A percentile compares a stretch with the other conserved stretches of the same genome.
Conservation (phyloP, 2,329 filamentous ascomycete species). For the Fusarium liriodendri region DNA sequence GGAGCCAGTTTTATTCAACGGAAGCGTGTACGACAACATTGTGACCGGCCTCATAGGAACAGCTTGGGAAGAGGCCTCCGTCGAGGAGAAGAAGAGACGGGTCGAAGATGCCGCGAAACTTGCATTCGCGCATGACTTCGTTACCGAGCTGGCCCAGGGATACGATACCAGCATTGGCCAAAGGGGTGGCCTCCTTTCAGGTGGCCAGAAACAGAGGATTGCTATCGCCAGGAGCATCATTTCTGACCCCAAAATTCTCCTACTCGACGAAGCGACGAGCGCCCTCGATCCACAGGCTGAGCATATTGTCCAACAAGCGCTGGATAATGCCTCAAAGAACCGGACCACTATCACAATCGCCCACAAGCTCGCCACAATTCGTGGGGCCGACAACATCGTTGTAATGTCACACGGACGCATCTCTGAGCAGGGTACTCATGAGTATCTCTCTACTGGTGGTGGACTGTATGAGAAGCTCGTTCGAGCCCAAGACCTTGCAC, state of each 20-base stretch:
- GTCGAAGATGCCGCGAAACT: conserved; percentile 58
- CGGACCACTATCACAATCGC: conserved; percentile 70
- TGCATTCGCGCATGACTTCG: conserved; percentile 60
- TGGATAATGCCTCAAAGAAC: conserved; percentile 62
- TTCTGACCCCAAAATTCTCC: conserved; percentile 61
- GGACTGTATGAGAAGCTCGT: conserved; percentile 63
- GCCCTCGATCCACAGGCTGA: conserved; percentile 57
- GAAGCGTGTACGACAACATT: conserved; percentile 62
- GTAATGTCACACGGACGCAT: conserved; percentile 68
- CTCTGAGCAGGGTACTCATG: conserved; percentile 65
- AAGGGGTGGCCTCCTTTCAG: conserved; percentile 68
- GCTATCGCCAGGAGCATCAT: conserved; percentile 61
- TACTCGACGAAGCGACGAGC: conserved; percentile 75
- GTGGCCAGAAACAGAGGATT: conserved; percentile 53
- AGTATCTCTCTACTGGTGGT: conserved; percentile 60
- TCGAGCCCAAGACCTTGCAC: conserved; percentile 44
- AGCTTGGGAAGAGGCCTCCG: conserved; percentile 32
- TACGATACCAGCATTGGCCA: conserved; percentile 71
- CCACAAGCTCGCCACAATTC: conserved; percentile 67
- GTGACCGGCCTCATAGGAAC: conserved; percentile 56
- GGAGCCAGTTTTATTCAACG: conserved; percentile 54
- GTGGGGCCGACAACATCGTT: conserved; percentile 44
- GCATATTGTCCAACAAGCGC: conserved; percentile 63
- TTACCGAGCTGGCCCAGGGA: conserved; percentile 57
- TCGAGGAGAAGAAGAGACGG: conserved; percentile 54